Evolutionary conservation across 2,329 filamentous ascomycete species (phyloP).

Genomic region (Monilinia fructicola): DNA sequence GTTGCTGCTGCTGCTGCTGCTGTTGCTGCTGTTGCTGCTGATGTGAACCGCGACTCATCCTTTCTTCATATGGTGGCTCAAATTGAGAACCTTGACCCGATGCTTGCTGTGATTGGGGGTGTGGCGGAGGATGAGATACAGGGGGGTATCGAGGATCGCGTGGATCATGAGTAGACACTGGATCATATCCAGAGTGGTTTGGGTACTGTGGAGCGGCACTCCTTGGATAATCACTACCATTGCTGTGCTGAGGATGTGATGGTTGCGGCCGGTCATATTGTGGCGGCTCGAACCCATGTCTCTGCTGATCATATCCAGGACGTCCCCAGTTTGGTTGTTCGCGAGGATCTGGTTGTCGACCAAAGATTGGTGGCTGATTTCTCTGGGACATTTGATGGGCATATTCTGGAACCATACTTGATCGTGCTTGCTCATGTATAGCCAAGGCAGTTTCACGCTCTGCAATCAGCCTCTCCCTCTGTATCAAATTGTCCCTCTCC

Average conservation of each 20-base stretch:
- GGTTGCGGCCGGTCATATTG: slow-evolving; percentile 26
- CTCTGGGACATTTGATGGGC: slow-evolving; percentile 35
- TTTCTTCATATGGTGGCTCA: slow-evolving; percentile 35
- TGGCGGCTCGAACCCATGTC: slow-evolving; percentile 26
- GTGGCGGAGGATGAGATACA: slow-evolving; percentile 41
- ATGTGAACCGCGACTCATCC: slow-evolving; percentile 41
- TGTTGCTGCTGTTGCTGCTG: slow-evolving; percentile 43
- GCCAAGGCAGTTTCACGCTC: slow-evolving; percentile 44
- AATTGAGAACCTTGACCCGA: slow-evolving; percentile 39
- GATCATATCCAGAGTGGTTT: slow-evolving; percentile 34
- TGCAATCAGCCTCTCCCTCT: slow-evolving; percentile 6
- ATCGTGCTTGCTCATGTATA: slow-evolving; percentile 27
- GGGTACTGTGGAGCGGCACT: slow-evolving; percentile 34
- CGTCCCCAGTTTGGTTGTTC: slow-evolving; percentile 39
- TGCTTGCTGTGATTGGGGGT: slow-evolving; percentile 40
- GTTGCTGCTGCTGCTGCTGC: slow-evolving; percentile 42
- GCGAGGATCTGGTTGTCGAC: slow-evolving; percentile 34
- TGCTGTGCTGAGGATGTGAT: slow-evolving; percentile 25
- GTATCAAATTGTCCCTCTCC: slow-evolving; percentile 25
- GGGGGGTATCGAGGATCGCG: slow-evolving; percentile 40
- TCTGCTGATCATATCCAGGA: slow-evolving; percentile 32
- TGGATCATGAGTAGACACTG: slow-evolving; percentile 28
- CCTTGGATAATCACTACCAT: slow-evolving; percentile 36
- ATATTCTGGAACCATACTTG: slow-evolving; percentile 31
- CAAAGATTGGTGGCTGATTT: slow-evolving; percentile 32